phyloP scores from a whole-genome alignment of 352 stramenopile species.

The Phytopythium helicoides region DNA sequence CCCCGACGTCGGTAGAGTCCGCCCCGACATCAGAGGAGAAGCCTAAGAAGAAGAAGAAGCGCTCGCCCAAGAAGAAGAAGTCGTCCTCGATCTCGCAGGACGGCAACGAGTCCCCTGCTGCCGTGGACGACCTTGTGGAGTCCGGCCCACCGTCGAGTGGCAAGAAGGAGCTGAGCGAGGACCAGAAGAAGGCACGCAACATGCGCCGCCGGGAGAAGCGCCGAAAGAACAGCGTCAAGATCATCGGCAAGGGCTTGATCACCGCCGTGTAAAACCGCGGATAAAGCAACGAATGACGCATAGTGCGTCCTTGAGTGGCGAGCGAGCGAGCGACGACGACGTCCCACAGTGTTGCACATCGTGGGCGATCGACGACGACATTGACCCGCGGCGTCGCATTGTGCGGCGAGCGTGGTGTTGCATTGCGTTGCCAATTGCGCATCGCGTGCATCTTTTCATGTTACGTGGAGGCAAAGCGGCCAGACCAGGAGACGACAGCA shows the following conservation, averaged over 20 bases:
- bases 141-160: slow-evolving; percentile 27
- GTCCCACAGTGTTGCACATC: too few species aligned
- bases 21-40: slow-evolving; percentile 11
- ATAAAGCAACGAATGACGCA: neutral
- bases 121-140: slow-evolving; percentile 21
- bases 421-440: too few species aligned
- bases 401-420: too few species aligned
- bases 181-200: slow-evolving; percentile 70
- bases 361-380: too few species aligned
- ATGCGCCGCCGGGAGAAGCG: slow-evolving; percentile 74
- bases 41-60: slow-evolving; percentile 41
- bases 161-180: slow-evolving; percentile 10
- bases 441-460: too few species aligned
- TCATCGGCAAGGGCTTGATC: slow-evolving; percentile 23
- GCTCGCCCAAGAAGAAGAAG: slow-evolving; percentile 22
- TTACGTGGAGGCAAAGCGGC: too few species aligned
- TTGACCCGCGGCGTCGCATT: too few species aligned
- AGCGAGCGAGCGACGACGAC: slow-evolving; percentile 10
- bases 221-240: slow-evolving; percentile 67
- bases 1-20: slow-evolving; percentile 4
- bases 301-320: slow-evolving; percentile 13
- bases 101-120: slow-evolving; percentile 31
- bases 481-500: too few species aligned
- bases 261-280: slow-evolving; percentile 7
- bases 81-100: slow-evolving; percentile 18